phyloP scores from a whole-genome alignment of 306 rosid genomes.

The Argentina anserina region DNA sequence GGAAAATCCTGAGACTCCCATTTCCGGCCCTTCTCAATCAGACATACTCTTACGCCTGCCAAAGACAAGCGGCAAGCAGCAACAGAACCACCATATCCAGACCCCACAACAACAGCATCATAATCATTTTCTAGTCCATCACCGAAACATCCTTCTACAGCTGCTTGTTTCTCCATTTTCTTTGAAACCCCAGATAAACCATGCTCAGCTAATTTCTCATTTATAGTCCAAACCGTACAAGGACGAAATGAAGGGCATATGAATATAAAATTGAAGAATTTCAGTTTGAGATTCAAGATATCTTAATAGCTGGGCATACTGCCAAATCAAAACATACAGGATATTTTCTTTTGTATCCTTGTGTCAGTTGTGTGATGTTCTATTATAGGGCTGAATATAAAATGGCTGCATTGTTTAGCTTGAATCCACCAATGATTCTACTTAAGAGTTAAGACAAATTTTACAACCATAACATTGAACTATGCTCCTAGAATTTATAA shows the following conservation, averaged over 20 bases:
- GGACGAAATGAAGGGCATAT: background rate
- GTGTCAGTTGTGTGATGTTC: background rate
- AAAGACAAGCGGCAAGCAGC: conserved; percentile 32
- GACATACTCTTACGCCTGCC: conserved; percentile 29
- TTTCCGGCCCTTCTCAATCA: conserved; percentile 30
- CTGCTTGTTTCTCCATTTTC: background rate
- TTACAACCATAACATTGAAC: background rate
- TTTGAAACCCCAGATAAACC: background rate
- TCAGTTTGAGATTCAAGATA: conserved; percentile 4
- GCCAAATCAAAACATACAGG: background rate
- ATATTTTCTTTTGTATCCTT: background rate
- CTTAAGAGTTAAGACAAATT: background rate
- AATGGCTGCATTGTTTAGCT: background rate
- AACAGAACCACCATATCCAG: conserved; percentile 36
- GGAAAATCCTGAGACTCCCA: conserved; percentile 38
- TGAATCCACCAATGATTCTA: background rate
- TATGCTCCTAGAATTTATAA: background rate
- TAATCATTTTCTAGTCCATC: conserved; percentile 21
- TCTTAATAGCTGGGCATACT: background rate
- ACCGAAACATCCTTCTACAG: background rate
- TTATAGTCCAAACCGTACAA: background rate
- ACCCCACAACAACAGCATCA: conserved; percentile 35
- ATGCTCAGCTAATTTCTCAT: background rate
- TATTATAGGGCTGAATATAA: background rate
- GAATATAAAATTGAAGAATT: background rate